Evolutionary conservation across 1,139 yeast genomes (phyloP).

Genomic region (Groenewaldozyma sp.): DNA sequence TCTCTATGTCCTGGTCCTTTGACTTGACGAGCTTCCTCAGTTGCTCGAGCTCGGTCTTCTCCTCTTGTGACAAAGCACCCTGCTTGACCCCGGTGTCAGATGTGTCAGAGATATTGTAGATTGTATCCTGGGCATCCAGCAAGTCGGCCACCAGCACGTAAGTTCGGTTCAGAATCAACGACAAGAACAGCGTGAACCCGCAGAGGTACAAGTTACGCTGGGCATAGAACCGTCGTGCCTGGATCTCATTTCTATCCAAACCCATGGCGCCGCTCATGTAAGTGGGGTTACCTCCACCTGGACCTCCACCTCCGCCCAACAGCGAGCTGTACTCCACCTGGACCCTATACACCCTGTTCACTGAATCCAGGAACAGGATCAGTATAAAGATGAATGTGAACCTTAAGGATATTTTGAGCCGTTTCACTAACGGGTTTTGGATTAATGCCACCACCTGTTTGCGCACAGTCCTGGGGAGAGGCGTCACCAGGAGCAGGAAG

Average conservation of each 20-base stretch:
- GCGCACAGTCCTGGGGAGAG: slow-evolving; percentile 70
- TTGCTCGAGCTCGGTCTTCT: slow-evolving; percentile 33
- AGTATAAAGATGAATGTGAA: slow-evolving; percentile 79
- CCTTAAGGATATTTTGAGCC: slow-evolving; percentile 68
- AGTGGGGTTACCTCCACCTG: slow-evolving; percentile 18
- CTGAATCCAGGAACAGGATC: slow-evolving; percentile 78
- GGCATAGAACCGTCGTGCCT: slow-evolving; percentile 86
- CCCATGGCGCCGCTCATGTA: slow-evolving; percentile 34
- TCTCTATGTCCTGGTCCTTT: slow-evolving; percentile 54
- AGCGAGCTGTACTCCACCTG: slow-evolving; percentile 39
- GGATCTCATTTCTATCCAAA: slow-evolving; percentile 53
- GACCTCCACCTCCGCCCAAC: slow-evolving; percentile 6
- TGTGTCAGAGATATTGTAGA: too few species aligned
- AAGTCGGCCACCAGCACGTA: slow-evolving; percentile 72
- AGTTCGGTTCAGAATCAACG: slow-evolving; percentile 80
- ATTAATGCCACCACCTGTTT: slow-evolving; percentile 59
- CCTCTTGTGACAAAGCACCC: slow-evolving; percentile 18
- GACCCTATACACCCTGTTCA: slow-evolving; percentile 71
- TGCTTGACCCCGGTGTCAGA: slow-evolving; percentile 21
- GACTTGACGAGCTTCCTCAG: slow-evolving; percentile 49
- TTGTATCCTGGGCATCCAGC: slow-evolving; percentile 48
- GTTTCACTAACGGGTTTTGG: slow-evolving; percentile 61
- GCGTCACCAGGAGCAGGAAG: slow-evolving; percentile 74
- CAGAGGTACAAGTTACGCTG: slow-evolving; percentile 96
- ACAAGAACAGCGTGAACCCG: slow-evolving; percentile 88